Conservation (phyloP, 2,329 filamentous ascomycete species). For the Trichoderma atroviride region DNA sequence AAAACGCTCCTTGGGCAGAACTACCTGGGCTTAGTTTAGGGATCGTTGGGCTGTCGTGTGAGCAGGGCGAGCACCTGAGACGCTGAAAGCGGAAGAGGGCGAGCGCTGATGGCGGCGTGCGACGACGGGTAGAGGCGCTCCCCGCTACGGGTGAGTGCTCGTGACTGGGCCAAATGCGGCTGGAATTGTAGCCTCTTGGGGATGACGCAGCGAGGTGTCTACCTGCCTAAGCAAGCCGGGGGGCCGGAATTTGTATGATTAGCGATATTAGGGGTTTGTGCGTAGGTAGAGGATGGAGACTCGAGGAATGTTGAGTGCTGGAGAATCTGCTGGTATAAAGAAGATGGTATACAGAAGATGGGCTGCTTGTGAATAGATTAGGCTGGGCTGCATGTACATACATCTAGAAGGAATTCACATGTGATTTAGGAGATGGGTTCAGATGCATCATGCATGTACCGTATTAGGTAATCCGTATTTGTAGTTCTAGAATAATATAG, state of each 20-base stretch:
- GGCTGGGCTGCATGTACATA: neutral
- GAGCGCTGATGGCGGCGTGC: neutral
- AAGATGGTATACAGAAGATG: neutral
- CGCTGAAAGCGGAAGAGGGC: constrained; percentile 22
- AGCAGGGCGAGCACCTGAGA: constrained; percentile 24
- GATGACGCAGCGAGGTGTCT: constrained; percentile 22
- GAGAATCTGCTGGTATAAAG: neutral
- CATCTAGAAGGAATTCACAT: constrained; percentile 10
- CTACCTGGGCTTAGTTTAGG: neutral
- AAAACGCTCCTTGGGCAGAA: neutral
- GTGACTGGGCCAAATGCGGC: constrained; percentile 21
- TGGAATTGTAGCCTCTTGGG: neutral
- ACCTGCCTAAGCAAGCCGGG: constrained; percentile 5
- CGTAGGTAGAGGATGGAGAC: neutral
- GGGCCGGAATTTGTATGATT: neutral
- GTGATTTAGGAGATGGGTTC: neutral
- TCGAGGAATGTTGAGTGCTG: neutral
- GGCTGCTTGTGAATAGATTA: neutral
- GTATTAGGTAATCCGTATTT: neutral
- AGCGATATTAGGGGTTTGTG: neutral
- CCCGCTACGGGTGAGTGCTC: constrained; percentile 14
- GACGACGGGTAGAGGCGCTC: constrained; percentile 3
- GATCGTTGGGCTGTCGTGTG: constrained; percentile 22
- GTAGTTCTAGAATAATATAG: neutral
- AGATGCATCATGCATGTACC: neutral